Evolutionary conservation across 2,329 filamentous ascomycete species (phyloP), one percentile per base, ranked within the genome.

Genomic region (Hansfordia pulvinata): DNA sequence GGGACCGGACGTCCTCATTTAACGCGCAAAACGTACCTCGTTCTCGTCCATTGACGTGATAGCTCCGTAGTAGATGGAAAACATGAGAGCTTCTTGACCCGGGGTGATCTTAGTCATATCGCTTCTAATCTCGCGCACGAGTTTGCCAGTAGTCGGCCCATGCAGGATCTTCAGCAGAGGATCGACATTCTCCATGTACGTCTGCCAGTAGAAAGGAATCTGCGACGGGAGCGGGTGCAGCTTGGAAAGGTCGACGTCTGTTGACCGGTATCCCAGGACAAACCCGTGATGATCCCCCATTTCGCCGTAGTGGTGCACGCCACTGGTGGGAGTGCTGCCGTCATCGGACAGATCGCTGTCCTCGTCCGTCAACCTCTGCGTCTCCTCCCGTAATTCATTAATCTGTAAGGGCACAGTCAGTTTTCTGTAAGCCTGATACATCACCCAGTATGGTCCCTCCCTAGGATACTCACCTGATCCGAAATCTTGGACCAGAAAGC

Each of bases 401-500:
- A 39, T 42, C 35, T 36, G 15, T 27, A 19, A 13, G 5, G 10
- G 17, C n/a, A n/a, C n/a, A n/a, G n/a, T n/a, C n/a, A n/a, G n/a
- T n/a, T n/a, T n/a, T n/a, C n/a, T n/a, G n/a, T n/a, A n/a, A n/a
- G n/a, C n/a, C n/a, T n/a, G n/a, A n/a, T n/a, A n/a, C n/a, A n/a
- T n/a, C n/a, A n/a, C n/a, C n/a, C n/a, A n/a, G n/a, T n/a, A n/a
- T n/a, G n/a, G n/a, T n/a, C n/a, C n/a, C n/a, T n/a, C n/a, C n/a
- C n/a, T n/a, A n/a, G n/a, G n/a, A 25, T 25, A 38, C 54, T 29
- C 50, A 76, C 74, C 61, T 85, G 78, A 28, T 83, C 79, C 32
- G 75, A 80, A 27, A 86, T 60, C 34, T 69, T 80, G 12, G 76
- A 70, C 77, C 77, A 84, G 41, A 85, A 82, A 6, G 69, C 76